Percentiles rank a stretch among this genome's conserved stretches.
Conservation (phyloP, 768 basidiomycete genomes). For the Mrakia hoshinonis region DNA sequence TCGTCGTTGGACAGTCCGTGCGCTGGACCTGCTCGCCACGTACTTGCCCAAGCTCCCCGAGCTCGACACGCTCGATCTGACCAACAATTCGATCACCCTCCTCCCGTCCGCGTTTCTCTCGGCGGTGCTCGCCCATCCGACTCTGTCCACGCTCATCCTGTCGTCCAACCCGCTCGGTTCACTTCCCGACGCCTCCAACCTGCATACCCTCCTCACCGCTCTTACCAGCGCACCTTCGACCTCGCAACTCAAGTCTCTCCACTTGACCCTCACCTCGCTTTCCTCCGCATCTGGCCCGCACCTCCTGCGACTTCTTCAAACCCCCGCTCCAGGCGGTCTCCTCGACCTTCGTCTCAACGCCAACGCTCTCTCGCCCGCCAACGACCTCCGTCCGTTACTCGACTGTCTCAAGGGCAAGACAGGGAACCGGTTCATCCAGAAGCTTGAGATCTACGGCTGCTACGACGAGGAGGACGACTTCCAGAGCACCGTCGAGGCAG, state of each 20-base stretch:
- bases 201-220: not conserved
- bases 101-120: slow-evolving; percentile 2
- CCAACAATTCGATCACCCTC: slow-evolving; percentile 17
- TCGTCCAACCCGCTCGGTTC: not conserved
- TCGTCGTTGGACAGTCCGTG: not conserved
- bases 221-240: not conserved
- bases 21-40: slow-evolving; percentile 6
- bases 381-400: not conserved
- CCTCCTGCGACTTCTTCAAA: slow-evolving; percentile 1
- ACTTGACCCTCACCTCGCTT: slow-evolving; percentile 8
- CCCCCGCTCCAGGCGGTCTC: not conserved
- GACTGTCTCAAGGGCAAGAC: not conserved
- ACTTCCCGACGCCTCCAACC: not conserved
- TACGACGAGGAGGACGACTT: not conserved
- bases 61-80: slow-evolving; percentile 3
- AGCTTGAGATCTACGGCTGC: slow-evolving; percentile 19
- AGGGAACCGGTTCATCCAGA: slow-evolving; percentile 10
- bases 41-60: not conserved
- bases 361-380: slow-evolving; percentile 5
- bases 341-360: slow-evolving; percentile 18
- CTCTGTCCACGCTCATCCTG: slow-evolving; percentile 14
- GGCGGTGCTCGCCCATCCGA: slow-evolving; percentile 16
- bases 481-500: not conserved
- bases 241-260: not conserved
- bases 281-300: not conserved